Conservation (phyloP, 1,139 yeast genomes). For the Hansenula sp. region DNA sequence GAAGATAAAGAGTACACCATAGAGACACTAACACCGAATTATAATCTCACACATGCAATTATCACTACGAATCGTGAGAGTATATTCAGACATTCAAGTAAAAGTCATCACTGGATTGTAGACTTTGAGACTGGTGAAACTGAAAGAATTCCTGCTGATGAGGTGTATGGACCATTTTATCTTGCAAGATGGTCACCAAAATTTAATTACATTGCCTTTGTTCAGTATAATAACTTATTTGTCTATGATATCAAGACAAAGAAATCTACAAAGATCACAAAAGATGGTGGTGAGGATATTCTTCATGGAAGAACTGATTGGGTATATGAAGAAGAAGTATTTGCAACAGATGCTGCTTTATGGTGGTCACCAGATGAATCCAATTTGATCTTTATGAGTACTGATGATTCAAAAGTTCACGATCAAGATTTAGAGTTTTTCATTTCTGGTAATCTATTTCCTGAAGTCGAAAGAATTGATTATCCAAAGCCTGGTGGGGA, state of each 20-base stretch:
- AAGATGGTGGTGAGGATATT: conserved; percentile 61
- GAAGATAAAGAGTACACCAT: conserved; percentile 20
- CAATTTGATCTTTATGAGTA: conserved; percentile 55
- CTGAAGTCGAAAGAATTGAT: conserved; percentile 47
- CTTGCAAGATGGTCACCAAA: conserved; percentile 76
- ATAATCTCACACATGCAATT: conserved; percentile 25
- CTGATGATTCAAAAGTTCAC: conserved; percentile 71
- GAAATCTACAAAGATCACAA: conserved; percentile 50
- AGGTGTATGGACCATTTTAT: conserved; percentile 27
- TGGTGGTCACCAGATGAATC: conserved; percentile 89
- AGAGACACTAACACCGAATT: conserved; percentile 21
- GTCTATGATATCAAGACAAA: conserved; percentile 38
- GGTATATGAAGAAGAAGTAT: conserved; percentile 95
- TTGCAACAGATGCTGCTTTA: conserved; percentile 55
- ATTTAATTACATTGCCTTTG: conserved; percentile 63
- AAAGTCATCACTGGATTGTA: conserved; percentile 61
- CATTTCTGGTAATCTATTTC: conserved; percentile 54
- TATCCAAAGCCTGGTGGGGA: conserved; percentile 88
- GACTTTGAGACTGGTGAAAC: conserved; percentile 35
- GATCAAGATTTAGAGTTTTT: conserved; percentile 62
- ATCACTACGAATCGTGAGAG: conserved; percentile 30
- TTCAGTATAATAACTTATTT: conserved; percentile 65
- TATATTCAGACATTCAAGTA: conserved; percentile 76
- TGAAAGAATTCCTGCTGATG: conserved; percentile 35
- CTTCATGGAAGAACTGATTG: conserved; percentile 91